Conservation (phyloP, 306 rosid genomes). For the Pachyrhizus erosus region DNA sequence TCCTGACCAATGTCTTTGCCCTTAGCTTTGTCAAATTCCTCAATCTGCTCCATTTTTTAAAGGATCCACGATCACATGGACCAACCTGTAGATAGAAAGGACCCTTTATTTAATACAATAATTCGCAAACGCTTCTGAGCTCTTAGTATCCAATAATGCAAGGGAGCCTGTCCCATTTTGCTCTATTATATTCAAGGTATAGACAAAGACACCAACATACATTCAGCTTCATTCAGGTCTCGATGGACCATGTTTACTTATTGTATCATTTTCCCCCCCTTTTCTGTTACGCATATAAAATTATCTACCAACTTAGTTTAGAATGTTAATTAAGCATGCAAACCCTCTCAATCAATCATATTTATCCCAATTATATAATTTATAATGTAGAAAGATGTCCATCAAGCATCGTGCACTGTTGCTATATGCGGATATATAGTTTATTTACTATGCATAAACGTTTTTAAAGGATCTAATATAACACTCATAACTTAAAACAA, state of each 20-base stretch:
- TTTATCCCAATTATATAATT: slow-evolving; percentile 11
- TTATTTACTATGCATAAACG: not conserved
- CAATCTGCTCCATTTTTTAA: slow-evolving; percentile 43
- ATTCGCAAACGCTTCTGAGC: slow-evolving; percentile 37
- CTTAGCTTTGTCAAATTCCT: slow-evolving; percentile 43
- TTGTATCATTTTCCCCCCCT: not conserved
- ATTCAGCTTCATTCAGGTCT: slow-evolving; percentile 32
- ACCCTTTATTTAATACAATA: slow-evolving; percentile 38
- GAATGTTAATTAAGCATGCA: slow-evolving; percentile 44
- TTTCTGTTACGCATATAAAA: not conserved
- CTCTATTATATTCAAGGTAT: slow-evolving; percentile 30
- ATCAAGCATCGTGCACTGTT: slow-evolving; percentile 30
- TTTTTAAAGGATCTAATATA: slow-evolving; percentile 1
- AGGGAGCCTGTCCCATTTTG: slow-evolving; percentile 38
- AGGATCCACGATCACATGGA: slow-evolving; percentile 67
- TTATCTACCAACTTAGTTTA: slow-evolving; percentile 6
- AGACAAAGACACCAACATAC: slow-evolving; percentile 47
- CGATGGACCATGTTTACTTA: slow-evolving; percentile 30
- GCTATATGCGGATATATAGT: slow-evolving; percentile 3
- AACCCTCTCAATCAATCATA: slow-evolving; percentile 29
- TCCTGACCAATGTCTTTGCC: slow-evolving; percentile 51
- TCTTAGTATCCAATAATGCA: slow-evolving; percentile 50
- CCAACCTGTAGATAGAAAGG: slow-evolving; percentile 56
- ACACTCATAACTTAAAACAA: not conserved
- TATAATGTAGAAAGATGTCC: not conserved